Base-by-base conservation (phyloP, 345 rosid genomes). In the Rhodamnia rubescens region DNA sequence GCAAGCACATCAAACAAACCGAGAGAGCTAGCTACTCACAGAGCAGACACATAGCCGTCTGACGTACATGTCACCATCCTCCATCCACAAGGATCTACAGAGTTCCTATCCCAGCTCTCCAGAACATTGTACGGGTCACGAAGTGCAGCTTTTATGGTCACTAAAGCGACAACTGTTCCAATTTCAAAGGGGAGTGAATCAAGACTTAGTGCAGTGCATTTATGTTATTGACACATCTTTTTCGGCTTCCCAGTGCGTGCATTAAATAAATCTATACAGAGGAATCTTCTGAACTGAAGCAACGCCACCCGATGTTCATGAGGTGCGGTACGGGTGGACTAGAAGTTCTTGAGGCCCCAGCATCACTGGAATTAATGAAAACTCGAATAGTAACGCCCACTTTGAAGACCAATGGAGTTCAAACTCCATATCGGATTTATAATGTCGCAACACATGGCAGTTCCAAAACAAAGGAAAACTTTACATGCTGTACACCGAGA, bases 41-140 rank as follows among this genome's bases (percentile, higher is more conserved):
- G 87, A 84, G 90, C 83, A 88, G 98, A 93, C 88, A 96, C 99
- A 92, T 87, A 94, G 84, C 96, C 98, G 87, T 94, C 98, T 55
- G 87, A 1, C 18, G 96, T 86, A 88, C 99, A 96, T 86, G 96
- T 92, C 83, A 96, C 91, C 99, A 96, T 95, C 90, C 96, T 94
- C 99, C 98, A 96, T 89, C 98, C 95, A 91, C 99, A 96, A 82
- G 99, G 99, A 93, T 95, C 99, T 47, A 96, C 98, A 84, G 98
- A 94, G 88, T 91, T 95, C 81, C 89, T 93, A 90, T 96, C 99
- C 99, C 99, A 96, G 86, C 93, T 94, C 83, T 93, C 99, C 87
- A 96, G 90, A 87, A 94, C 98, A 90, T 92, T 94, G 89, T 96
- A 91, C 0, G 98, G 98, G 85, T 96, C 99, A 58, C 86, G 95